Percentiles rank a stretch among this genome's conserved stretches.
phyloP scores from a whole-genome alignment of 495 filamentous ascomycete species.

The Letharia lupina region DNA sequence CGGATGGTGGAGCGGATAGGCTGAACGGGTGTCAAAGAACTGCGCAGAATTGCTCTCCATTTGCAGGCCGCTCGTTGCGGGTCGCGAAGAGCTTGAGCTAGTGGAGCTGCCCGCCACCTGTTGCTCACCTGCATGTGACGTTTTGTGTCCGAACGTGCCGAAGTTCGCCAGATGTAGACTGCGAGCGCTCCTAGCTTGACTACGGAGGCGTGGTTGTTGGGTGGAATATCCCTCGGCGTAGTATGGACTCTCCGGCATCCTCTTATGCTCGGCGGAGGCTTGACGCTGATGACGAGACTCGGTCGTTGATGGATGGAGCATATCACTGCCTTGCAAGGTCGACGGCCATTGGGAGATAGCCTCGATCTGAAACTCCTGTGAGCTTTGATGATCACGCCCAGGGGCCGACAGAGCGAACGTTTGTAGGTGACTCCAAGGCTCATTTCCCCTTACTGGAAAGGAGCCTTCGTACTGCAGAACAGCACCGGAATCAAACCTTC shows the following conservation, averaged over 20 bases:
- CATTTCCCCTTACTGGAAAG: neutral
- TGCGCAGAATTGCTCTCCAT: neutral
- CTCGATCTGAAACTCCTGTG: constrained; percentile 9
- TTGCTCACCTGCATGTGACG: neutral
- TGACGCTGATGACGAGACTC: constrained; percentile 1
- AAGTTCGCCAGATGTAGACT: neutral
- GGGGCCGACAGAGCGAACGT: constrained; percentile 7
- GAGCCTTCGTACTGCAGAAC: constrained; percentile 1
- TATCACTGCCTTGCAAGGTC: neutral
- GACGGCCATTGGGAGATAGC: constrained; percentile 5
- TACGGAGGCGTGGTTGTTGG: neutral
- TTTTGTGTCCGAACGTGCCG: neutral
- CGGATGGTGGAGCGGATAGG: neutral
- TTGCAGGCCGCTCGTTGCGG: neutral
- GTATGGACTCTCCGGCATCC: neutral
- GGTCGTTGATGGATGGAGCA: neutral
- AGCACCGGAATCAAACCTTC: constrained; percentile 1
- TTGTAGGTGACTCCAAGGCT: constrained; percentile 14
- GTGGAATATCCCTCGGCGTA: neutral
- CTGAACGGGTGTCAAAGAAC: neutral
- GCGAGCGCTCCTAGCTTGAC: neutral
- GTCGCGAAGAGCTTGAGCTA: constrained; percentile 10
- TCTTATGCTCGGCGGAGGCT: neutral
- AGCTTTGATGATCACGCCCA: constrained; percentile 5
- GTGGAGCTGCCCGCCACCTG: neutral